These are phyloP conservation scores for Pelargonium fulgidum DNA, from an alignment of 441 rosid species.

Conservation along the genomic window DNA sequence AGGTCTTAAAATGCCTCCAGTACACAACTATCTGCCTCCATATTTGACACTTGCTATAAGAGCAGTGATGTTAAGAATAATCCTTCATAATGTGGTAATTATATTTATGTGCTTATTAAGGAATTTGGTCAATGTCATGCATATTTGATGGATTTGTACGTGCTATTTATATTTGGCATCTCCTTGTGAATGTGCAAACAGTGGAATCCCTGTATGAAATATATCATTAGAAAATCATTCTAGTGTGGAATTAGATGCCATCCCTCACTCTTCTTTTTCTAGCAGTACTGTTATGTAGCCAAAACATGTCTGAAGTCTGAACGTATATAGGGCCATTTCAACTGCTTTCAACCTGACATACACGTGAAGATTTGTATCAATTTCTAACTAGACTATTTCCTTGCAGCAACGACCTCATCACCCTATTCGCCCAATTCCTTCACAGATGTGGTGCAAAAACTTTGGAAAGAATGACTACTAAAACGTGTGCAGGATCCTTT, in stretches of 20 bases:
- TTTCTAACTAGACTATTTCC: slow-evolving; percentile 14
- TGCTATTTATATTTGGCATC: not conserved
- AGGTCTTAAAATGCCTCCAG: no score
- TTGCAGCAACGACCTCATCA: slow-evolving; percentile 95
- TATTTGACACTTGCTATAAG: not conserved
- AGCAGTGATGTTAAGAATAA: not conserved
- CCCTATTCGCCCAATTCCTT: slow-evolving; percentile 93
- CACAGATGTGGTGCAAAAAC: slow-evolving; percentile 98
- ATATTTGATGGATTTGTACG: no score
- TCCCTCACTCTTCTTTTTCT: not conserved
- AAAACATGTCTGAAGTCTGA: not conserved
- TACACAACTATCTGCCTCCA: no score
- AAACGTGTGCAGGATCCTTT: slow-evolving; percentile 10
- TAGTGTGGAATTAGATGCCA: not conserved
- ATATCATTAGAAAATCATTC: not conserved
- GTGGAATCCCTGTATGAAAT: not conserved
- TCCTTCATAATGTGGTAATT: not conserved
- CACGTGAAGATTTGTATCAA: slow-evolving; percentile 1
- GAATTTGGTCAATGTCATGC: no score
- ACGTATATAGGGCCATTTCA: not conserved
- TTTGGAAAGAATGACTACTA: slow-evolving; percentile 83
- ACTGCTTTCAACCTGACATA: not conserved
- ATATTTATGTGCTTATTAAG: not conserved
- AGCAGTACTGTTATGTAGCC: not conserved
- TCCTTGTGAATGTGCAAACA: not conserved